These are phyloP conservation scores for Asterophora parasitica DNA, from an alignment of 768 basidiomycete species.

Conservation along the genomic window DNA sequence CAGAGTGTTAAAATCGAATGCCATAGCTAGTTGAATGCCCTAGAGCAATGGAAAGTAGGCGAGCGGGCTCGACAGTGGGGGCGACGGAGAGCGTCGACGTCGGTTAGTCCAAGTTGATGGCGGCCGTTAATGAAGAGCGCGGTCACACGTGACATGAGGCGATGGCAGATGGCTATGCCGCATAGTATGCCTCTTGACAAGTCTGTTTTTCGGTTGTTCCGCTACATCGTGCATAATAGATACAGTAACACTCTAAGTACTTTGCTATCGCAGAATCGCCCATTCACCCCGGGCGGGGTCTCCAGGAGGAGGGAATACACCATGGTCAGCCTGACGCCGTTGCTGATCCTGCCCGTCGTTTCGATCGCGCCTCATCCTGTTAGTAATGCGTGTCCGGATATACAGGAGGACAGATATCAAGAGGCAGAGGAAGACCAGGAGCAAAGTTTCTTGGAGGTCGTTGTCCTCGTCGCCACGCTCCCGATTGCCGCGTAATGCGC, in stretches of 20 bases:
- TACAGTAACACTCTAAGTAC: constrained; percentile 17
- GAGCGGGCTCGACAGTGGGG: constrained; percentile 6
- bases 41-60: constrained; percentile 15
- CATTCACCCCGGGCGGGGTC: constrained; percentile 65
- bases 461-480: constrained; percentile 56
- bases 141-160: not conserved
- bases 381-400: constrained; percentile 72
- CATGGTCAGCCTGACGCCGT: constrained; percentile 34
- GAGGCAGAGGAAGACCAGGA: constrained; percentile 70
- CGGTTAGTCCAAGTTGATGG: constrained; percentile 6
- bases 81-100: not conserved
- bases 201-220: not conserved
- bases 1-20: constrained; percentile 48
- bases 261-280: constrained; percentile 49
- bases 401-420: constrained; percentile 73
- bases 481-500: constrained; percentile 50
- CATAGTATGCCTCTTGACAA: too few species aligned
- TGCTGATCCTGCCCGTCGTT: constrained; percentile 37
- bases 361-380: constrained; percentile 65
- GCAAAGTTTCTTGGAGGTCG: constrained; percentile 76
- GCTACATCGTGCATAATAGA: constrained; percentile 8
- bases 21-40: constrained; percentile 33
- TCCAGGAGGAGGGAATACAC: constrained; percentile 57
- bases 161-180: too few species aligned
- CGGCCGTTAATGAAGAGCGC: constrained; percentile 9